Evolutionary conservation across 2,329 filamentous ascomycete species (phyloP).

Genomic region (Neofusicoccum ribis): DNA sequence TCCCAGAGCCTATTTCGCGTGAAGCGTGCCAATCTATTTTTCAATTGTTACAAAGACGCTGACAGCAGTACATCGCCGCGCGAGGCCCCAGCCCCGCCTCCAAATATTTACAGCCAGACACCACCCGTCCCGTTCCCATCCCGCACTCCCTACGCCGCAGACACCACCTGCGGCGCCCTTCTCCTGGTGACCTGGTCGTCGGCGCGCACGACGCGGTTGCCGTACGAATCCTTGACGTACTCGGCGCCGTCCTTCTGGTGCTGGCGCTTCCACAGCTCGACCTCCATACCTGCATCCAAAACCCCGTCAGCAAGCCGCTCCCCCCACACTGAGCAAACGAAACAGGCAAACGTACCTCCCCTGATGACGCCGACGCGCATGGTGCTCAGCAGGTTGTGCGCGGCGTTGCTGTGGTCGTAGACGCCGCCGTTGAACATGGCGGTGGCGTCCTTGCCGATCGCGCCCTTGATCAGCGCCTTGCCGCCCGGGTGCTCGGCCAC

Average conservation of each 20-base stretch:
- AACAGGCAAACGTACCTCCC: slow-evolving; percentile 60
- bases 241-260: slow-evolving; percentile 43
- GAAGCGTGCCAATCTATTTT: too few species aligned
- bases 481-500: slow-evolving; percentile 90
- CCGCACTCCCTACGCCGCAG: background rate
- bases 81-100: too few species aligned
- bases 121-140: background rate
- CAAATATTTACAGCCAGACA: background rate
- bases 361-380: slow-evolving; percentile 87
- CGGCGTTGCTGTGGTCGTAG: slow-evolving; percentile 86
- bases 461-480: slow-evolving; percentile 79
- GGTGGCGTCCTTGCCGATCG: slow-evolving; percentile 83
- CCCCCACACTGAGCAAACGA: background rate
- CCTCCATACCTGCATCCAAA: slow-evolving; percentile 50
- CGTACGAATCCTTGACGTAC: slow-evolving; percentile 11
- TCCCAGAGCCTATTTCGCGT: too few species aligned
- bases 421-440: slow-evolving; percentile 91
- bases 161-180: slow-evolving; percentile 7
- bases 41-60: background rate
- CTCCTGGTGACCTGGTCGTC: slow-evolving; percentile 14
- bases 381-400: slow-evolving; percentile 83
- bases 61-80: background rate
- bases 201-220: slow-evolving; percentile 7
- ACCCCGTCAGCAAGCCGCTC: background rate
- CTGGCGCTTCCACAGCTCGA: slow-evolving; percentile 89